These are phyloP conservation scores for Marvania coccoides DNA, from an alignment of 139 green algal genomes.

Conservation along the genomic window DNA sequence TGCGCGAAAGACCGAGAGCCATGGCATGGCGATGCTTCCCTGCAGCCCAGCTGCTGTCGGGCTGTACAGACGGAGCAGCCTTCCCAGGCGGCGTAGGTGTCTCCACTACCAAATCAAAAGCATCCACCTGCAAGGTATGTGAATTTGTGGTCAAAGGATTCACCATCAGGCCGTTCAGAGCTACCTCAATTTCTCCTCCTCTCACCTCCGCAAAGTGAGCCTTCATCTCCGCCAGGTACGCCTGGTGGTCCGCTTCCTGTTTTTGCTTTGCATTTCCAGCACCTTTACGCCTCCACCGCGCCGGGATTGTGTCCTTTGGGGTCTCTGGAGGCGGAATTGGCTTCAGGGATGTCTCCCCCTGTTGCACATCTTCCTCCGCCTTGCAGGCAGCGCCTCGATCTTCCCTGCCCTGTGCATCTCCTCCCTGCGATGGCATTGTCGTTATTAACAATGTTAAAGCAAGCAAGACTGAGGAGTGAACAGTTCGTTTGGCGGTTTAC, in stretches of 20 bases:
- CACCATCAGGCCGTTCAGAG: background rate
- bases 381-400: no score
- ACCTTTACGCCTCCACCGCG: background rate
- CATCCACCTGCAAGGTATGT: slow-evolving; percentile 52
- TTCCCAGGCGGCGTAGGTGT: slow-evolving; percentile 13
- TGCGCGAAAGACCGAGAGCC: slow-evolving; percentile 25
- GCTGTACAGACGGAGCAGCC: background rate
- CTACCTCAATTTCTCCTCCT: background rate
- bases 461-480: no score
- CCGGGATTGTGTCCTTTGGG: background rate
- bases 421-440: no score
- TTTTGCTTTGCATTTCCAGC: slow-evolving; percentile 2
- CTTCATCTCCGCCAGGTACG: slow-evolving; percentile 14
- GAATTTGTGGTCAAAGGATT: background rate
- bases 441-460: no score
- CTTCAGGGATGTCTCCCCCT: background rate
- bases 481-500: no score
- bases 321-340: background rate
- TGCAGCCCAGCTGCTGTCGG: background rate
- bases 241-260: background rate
- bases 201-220: slow-evolving; percentile 7
- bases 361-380: no score
- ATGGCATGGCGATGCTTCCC: slow-evolving; percentile 1
- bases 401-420: background rate
- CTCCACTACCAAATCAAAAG: slow-evolving; percentile 48